Evolutionary conservation across 805 yeast species (phyloP), one percentile per base, ranked within the genome.

Genomic region (Schizosaccharomyces lindneri): DNA sequence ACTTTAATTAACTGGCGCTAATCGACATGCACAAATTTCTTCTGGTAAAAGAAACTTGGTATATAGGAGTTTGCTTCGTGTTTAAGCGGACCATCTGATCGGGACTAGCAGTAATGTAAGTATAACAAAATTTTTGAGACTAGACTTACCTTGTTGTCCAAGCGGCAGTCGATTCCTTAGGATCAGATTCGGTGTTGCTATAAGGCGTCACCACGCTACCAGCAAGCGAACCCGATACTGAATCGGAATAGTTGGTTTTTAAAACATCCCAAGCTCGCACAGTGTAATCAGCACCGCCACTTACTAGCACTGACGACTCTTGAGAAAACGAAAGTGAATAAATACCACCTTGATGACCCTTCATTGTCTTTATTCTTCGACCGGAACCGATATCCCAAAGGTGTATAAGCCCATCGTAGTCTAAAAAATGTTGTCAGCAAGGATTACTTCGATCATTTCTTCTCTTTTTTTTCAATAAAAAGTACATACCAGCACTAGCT

Each of bases 331-430:
- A 78, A 64, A 93, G 75, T 5, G 96, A 86, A 70, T 89, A 84
- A 48, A 93, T 83, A 1, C 95, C 81, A 39, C 85, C 80, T 65
- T 86, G 76, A 70, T 93, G 98, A 0, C 98, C 98, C 63, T 87
- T 79, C 97, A 93, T 87, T 9, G 86, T 77, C 72, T 93, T 93
- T 65, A 93, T 74, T 61, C 88, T 75, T 65, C 95, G 78, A 27
- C 97, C 97, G 1, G 89, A 79, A 1, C 96, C 95, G 62, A 86
- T 81, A 73, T 93, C 99, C 95, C 97, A 93, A 48, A 93, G 77
- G 69, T 84, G 84, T 43, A 93, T 85, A 9, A 84, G 79, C 55
- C 88, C 81, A 70, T 93, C 97, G 69, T 88, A 97, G 62, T 63
- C 63, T 55, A 48, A 48, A 15, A 48, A 24, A 9, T 19, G 15